Evolutionary conservation across 805 yeast species (phyloP).

Genomic region (Yarrowia keelungensis): DNA sequence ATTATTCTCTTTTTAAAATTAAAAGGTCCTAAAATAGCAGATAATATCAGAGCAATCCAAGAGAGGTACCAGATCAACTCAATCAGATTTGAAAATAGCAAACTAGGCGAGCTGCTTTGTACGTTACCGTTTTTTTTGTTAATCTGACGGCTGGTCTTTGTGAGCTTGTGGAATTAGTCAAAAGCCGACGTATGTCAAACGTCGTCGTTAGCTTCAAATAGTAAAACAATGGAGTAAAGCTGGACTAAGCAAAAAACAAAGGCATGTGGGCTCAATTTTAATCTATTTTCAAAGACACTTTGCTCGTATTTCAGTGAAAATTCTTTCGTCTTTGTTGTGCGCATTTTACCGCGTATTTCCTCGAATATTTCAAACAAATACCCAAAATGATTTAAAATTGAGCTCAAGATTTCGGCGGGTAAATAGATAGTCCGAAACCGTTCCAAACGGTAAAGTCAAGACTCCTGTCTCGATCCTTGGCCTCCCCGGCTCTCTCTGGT

Average conservation of each 20-base stretch:
- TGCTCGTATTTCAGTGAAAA: neutral
- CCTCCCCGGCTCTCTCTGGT: too few species aligned
- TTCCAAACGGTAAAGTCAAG: too few species aligned
- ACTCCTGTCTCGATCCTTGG: too few species aligned
- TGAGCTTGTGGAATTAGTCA: slow-evolving; percentile 3
- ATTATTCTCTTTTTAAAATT: too few species aligned
- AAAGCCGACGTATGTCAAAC: neutral
- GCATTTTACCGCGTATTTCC: too few species aligned
- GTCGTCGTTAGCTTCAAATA: neutral
- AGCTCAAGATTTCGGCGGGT: too few species aligned
- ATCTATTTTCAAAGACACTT: neutral
- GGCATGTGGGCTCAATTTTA: neutral
- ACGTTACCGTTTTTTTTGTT: neutral
- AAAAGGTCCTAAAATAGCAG: neutral
- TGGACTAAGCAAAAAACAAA: neutral
- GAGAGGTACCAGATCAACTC: neutral
- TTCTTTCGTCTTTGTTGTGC: too few species aligned
- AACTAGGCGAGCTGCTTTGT: neutral
- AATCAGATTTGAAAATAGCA: neutral
- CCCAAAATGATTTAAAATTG: too few species aligned
- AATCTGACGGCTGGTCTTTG: neutral
- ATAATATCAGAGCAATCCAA: neutral
- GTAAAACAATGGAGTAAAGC: neutral
- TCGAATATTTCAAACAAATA: too few species aligned
- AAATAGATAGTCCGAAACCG: too few species aligned